Evolutionary conservation across 305 asterid species (phyloP).

Genomic region (Plantago lanceolata): DNA sequence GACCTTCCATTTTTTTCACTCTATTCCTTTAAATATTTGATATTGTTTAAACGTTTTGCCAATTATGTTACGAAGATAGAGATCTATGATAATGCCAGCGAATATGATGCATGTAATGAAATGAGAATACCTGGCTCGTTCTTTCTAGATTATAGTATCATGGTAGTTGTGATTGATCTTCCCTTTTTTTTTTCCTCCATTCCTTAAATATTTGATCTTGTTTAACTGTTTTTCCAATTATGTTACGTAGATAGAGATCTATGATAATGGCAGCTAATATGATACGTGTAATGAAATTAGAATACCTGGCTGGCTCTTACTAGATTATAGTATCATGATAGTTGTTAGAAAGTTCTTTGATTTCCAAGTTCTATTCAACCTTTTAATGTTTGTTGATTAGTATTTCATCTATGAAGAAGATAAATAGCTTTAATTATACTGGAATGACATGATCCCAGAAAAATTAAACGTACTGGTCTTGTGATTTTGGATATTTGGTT

Average conservation of each 20-base stretch:
- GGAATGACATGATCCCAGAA: not conserved
- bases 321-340: not conserved
- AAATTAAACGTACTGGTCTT: not conserved
- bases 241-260: not conserved
- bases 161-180: not conserved
- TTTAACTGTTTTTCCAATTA: not conserved
- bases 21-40: not conserved
- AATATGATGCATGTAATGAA: not conserved
- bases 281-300: not conserved
- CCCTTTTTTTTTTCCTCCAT: not conserved
- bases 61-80: not conserved
- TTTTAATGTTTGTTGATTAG: not conserved
- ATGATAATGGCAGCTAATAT: not conserved
- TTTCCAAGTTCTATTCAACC: not conserved
- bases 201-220: not conserved
- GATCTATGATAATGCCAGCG: not conserved
- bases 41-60: not conserved
- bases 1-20: not conserved
- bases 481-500: too few species aligned
- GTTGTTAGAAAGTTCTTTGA: not conserved
- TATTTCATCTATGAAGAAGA: not conserved
- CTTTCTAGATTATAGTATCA: not conserved
- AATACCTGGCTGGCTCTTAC: not conserved
- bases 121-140: not conserved
- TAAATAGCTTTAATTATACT: not conserved